Conservation (phyloP, 2,329 filamentous ascomycete genomes). For the Pezicula radicicola region DNA sequence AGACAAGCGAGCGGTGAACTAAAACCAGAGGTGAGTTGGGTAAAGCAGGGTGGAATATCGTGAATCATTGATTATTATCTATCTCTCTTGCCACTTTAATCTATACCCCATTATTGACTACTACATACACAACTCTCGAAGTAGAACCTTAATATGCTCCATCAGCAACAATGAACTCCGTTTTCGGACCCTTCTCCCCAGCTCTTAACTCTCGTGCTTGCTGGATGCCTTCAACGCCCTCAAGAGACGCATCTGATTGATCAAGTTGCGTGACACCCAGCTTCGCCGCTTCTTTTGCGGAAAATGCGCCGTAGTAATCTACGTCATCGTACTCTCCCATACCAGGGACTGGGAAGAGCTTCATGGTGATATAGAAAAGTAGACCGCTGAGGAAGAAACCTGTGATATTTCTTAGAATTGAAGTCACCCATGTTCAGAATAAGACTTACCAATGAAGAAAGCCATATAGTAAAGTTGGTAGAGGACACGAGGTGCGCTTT, state of each 20-base stretch:
- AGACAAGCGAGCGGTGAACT: no score
- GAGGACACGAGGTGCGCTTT: conserved; percentile 31
- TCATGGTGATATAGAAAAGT: conserved; percentile 26
- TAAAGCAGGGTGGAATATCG: no score
- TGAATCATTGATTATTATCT: no score
- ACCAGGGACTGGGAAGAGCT: conserved; percentile 35
- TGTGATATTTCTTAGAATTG: conserved; percentile 12
- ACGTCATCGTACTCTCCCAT: conserved; percentile 40
- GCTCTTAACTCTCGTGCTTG: neutral
- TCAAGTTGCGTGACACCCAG: conserved; percentile 22
- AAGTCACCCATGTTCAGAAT: conserved; percentile 1
- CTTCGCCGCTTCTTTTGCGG: conserved; percentile 36
- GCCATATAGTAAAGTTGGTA: conserved; percentile 45
- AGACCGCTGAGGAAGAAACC: conserved; percentile 36
- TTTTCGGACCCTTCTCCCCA: conserved; percentile 8
- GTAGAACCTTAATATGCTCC: conserved; percentile 2
- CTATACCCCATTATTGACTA: no score
- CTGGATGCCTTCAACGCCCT: conserved; percentile 1
- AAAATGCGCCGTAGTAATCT: conserved; percentile 44
- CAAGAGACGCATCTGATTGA: neutral
- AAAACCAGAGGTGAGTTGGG: no score
- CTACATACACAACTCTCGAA: no score
- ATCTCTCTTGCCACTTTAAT: no score
- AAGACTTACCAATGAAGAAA: conserved; percentile 36
- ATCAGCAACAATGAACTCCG: conserved; percentile 7